Percentiles rank a stretch among this genome's conserved stretches.
Evolutionary conservation across 805 yeast species (phyloP).

Genomic region (Yarrowia phangngaensis): DNA sequence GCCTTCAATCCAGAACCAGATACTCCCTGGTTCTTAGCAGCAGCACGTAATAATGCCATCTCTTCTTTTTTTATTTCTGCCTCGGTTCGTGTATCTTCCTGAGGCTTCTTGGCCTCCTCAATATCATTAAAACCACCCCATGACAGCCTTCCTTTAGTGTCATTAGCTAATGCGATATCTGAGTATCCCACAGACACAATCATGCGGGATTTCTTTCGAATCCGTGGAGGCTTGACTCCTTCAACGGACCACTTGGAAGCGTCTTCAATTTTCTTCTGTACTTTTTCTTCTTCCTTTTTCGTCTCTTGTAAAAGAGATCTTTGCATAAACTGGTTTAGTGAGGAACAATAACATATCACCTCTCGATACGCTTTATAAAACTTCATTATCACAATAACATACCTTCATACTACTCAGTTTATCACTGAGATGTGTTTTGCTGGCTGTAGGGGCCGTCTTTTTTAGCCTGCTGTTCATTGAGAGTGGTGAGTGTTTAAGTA

Average conservation of each 20-base stretch:
- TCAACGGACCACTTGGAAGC: conserved; percentile 21
- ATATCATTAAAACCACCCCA: conserved; percentile 25
- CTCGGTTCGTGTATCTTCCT: background rate
- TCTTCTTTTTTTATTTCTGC: conserved; percentile 18
- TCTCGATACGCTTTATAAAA: too few relatives aligned
- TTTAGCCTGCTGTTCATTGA: conserved; percentile 24
- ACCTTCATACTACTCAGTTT: conserved; percentile 25
- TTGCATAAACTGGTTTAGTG: conserved; percentile 24
- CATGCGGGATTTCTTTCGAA: conserved; percentile 7
- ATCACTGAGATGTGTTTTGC: conserved; percentile 22
- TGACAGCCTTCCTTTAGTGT: conserved; percentile 18
- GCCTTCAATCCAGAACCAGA: conserved; percentile 24
- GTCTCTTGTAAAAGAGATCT: conserved; percentile 11
- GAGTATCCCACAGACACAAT: conserved; percentile 16
- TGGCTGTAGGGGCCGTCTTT: conserved; percentile 23
- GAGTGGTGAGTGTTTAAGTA: conserved; percentile 6
- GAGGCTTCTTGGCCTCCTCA: conserved; percentile 11
- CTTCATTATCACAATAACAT: too few relatives aligned
- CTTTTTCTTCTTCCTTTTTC: conserved; percentile 15
- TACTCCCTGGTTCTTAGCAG: conserved; percentile 24
- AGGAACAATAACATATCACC: background rate
- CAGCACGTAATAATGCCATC: conserved; percentile 1
- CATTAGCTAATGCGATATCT: conserved; percentile 11
- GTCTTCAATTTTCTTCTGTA: conserved; percentile 23
- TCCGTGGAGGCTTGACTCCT: conserved; percentile 7